Percentiles rank a stretch among this genome's conserved stretches.
phyloP scores from a whole-genome alignment of 1,139 yeast species.

The Yamadazyma dendronema region DNA sequence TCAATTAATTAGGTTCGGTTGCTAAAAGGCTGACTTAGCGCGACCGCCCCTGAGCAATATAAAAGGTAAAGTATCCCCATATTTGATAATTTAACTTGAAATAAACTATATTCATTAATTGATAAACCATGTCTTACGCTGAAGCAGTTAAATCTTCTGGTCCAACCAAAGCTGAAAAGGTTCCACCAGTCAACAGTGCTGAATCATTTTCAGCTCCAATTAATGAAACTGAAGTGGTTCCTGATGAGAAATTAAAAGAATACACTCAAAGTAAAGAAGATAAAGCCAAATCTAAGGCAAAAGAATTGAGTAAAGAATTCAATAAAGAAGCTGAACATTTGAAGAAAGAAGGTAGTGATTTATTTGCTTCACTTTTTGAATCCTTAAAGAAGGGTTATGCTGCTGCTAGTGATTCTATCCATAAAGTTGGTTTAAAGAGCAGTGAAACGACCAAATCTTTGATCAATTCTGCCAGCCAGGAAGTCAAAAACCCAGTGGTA shows the following conservation, averaged over 20 bases:
- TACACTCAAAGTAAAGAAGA: slow-evolving; percentile 25
- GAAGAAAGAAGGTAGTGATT: slow-evolving; percentile 8
- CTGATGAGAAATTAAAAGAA: slow-evolving; percentile 28
- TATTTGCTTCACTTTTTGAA: slow-evolving; percentile 8
- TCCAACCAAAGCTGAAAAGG: slow-evolving; percentile 24
- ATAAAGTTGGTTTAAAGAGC: slow-evolving; percentile 13
- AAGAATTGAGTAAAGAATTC: slow-evolving; percentile 12
- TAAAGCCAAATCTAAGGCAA: slow-evolving; percentile 15
- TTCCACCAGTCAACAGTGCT: slow-evolving; percentile 21
- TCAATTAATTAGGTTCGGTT: background rate
- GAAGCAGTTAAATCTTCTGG: slow-evolving; percentile 42
- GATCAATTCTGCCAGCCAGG: slow-evolving; percentile 8
- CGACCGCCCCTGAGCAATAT: slow-evolving; percentile 2
- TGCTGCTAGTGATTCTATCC: slow-evolving; percentile 6
- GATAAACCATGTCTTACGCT: slow-evolving; percentile 30
- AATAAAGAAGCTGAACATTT: slow-evolving; percentile 5
- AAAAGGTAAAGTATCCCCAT: slow-evolving; percentile 3
- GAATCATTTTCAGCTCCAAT: slow-evolving; percentile 19
- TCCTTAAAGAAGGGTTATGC: slow-evolving; percentile 3
- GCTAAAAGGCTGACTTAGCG: background rate
- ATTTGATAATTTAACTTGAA: background rate
- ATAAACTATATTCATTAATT: background rate
- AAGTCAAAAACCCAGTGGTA: slow-evolving; percentile 61
- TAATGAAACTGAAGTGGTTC: slow-evolving; percentile 29
- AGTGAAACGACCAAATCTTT: slow-evolving; percentile 4